Conservation (phyloP, 192 early-diverging fungal species). For the Jimgerdemannia lactiflua region DNA sequence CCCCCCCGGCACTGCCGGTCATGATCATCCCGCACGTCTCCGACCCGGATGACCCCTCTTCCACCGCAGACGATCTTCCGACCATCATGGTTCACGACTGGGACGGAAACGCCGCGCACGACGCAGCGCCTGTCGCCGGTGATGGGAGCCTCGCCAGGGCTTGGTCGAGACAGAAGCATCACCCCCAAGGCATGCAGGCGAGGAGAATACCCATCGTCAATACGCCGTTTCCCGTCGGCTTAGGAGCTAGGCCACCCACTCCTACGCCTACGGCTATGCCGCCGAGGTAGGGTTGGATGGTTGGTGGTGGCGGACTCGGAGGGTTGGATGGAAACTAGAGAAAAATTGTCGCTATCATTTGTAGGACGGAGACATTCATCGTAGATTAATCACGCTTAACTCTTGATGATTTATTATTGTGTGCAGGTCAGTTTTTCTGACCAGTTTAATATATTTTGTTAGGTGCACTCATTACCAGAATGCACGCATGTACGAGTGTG, state of each 20-base stretch:
- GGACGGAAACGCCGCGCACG: slow-evolving; percentile 17
- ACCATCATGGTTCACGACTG: slow-evolving; percentile 28
- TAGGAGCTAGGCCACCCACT: not conserved
- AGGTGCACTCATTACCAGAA: too few relatives aligned
- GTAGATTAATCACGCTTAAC: too few relatives aligned
- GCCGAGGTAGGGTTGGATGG: not conserved
- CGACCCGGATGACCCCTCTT: not conserved
- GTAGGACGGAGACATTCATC: too few relatives aligned
- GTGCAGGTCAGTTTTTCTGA: too few relatives aligned
- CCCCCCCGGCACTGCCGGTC: not conserved
- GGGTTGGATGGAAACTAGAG: too few relatives aligned
- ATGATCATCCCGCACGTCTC: not conserved
- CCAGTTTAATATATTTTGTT: too few relatives aligned
- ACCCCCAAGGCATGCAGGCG: not conserved
- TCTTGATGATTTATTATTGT: too few relatives aligned
- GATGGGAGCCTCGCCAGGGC: not conserved
- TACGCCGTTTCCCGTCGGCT: not conserved
- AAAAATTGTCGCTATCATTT: too few relatives aligned
- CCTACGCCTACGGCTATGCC: not conserved
- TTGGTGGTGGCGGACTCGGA: not conserved
- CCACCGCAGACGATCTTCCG: slow-evolving; percentile 9
- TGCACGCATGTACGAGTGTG: too few relatives aligned
- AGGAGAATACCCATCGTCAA: not conserved
- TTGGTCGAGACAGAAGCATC: not conserved
- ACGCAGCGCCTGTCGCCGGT: not conserved